phyloP scores from a whole-genome alignment of 257 asterid species.

The Penstemon newberryi region DNA sequence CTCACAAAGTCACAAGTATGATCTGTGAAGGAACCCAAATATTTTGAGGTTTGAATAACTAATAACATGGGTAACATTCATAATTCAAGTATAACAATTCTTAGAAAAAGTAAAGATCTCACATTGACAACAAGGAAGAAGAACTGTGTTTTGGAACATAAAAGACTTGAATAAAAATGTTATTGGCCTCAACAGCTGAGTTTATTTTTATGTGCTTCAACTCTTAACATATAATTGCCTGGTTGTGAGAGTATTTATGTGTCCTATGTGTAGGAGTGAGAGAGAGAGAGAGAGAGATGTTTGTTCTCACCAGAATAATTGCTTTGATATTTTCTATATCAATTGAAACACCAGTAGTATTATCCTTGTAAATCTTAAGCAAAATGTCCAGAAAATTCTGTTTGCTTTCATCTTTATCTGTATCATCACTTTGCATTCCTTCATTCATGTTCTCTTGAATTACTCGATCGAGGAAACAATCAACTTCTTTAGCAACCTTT shows the following conservation, averaged over 20 bases:
- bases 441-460: conserved; percentile 35
- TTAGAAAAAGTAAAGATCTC: too few relatives aligned
- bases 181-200: too few relatives aligned
- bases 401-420: background rate
- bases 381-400: conserved; percentile 43
- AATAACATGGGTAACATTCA: too few relatives aligned
- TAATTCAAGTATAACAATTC: too few relatives aligned
- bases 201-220: too few relatives aligned
- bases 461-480: conserved; percentile 44
- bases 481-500: conserved; percentile 36
- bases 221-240: too few relatives aligned
- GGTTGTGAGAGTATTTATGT: background rate
- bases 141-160: too few relatives aligned
- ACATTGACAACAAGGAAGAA: too few relatives aligned
- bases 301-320: conserved; percentile 36
- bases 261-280: background rate
- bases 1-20: too few relatives aligned
- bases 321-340: conserved; percentile 43
- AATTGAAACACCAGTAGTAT: conserved; percentile 23
- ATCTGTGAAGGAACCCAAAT: too few relatives aligned
- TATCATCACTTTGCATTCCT: background rate
- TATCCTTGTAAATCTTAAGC: conserved; percentile 32
- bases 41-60: too few relatives aligned
- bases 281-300: background rate
- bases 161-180: too few relatives aligned